Conservation (phyloP, 169 alveolate species). For the Cryptosporidium viatorum region DNA sequence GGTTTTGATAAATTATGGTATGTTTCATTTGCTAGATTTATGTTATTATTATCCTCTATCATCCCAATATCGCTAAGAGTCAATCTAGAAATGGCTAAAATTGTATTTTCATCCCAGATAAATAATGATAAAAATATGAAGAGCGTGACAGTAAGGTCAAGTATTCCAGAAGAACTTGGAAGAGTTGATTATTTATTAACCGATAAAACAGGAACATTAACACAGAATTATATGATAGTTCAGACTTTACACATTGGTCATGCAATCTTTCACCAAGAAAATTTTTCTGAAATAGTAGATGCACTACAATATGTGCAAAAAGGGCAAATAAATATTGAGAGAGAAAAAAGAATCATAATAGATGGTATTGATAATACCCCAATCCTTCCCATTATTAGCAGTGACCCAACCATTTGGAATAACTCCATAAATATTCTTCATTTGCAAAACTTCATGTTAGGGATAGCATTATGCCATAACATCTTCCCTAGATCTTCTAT, state of each 20-base stretch:
- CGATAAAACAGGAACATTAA: constrained; percentile 99
- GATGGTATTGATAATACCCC: constrained; percentile 3
- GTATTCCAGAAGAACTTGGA: constrained; percentile 97
- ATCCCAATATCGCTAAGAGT: constrained; percentile 97
- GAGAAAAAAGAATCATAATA: constrained; percentile 24
- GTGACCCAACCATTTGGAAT: constrained; percentile 29
- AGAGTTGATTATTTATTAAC: constrained; percentile 93
- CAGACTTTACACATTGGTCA: constrained; percentile 82
- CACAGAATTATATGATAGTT: constrained; percentile 96
- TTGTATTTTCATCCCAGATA: constrained; percentile 88
- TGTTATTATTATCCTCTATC: constrained; percentile 93
- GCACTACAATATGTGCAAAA: constrained; percentile 18
- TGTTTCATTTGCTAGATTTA: constrained; percentile 85
- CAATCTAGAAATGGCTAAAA: constrained; percentile 96
- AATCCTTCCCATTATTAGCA: constrained; percentile 25
- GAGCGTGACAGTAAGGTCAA: constrained; percentile 93
- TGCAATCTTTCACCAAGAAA: constrained; percentile 55
- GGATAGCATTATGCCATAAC: constrained; percentile 92
- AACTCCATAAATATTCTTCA: constrained; percentile 31
- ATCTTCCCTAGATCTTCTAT: constrained; percentile 88
- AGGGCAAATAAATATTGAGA: background rate
- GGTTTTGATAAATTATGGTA: constrained; percentile 83
- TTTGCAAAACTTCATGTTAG: constrained; percentile 86
- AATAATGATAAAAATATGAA: constrained; percentile 91
- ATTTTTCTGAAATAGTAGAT: constrained; percentile 76